Evolutionary conservation across 148 eudicot species (phyloP), one percentile per base, ranked within the genome.

Genomic region (Beta vulgaris): DNA sequence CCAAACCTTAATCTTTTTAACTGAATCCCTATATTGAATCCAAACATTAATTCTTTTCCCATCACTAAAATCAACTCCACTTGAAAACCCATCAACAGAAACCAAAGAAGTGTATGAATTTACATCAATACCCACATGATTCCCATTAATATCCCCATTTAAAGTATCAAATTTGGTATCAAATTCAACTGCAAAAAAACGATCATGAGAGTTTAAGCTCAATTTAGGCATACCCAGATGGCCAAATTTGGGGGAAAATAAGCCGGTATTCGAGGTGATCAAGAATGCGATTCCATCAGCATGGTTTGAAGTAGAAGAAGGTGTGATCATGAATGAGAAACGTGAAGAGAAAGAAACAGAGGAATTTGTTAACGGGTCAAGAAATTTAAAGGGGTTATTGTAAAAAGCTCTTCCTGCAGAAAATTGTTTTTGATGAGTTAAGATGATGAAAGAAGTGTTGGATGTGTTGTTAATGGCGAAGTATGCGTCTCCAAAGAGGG

Each of bases 261-360:
- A 78, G 4, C 66, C 79, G 0, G 71, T 29, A 55, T 81, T 75
- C 0, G 89, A 86, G 11, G 88, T 67, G 68, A 91, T 85, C 25
- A 91, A 34, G 65, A 91, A 91, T 3, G 91, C 85, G 14, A 91
- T 15, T 0, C 97, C 93, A 48, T 91, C 97, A 11, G 93, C 93
- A 4, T 69, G 79, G n/a, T 88, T 79, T 32, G 88, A 91, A 32
- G 76, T 31, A 59, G 80, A 51, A 25, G 80, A 42, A 40, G 85
- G 74, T 59, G 73, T 72, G 76, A 89, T 84, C 7, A 76, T 66
- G 86, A 89, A 89, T 2, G 91, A 83, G 73, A 91, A 91, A 2
- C 51, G 82, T 32, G 75, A 65, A 14, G 84, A 78, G 83, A 91
- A 91, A n/a, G 97, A 91, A 3, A 77, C 73, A 2, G 85, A 68